Conservation (phyloP, 345 rosid species). For the Gossypium herbaceum region DNA sequence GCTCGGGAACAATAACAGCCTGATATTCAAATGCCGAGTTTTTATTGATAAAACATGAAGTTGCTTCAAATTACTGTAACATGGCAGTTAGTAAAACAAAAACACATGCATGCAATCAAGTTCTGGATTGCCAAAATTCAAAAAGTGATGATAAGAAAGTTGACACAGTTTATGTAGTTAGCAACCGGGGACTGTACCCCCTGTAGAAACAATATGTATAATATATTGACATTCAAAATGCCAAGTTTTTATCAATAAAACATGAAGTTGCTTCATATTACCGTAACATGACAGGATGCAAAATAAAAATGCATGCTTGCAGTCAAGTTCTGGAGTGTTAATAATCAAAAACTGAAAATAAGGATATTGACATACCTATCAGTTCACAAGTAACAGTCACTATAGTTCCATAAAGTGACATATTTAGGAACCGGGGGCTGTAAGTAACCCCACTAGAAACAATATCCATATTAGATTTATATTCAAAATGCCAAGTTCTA, state of each 20-base stretch:
- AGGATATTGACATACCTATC: constrained; percentile 35
- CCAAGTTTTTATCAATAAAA: neutral
- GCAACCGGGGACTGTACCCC: constrained; percentile 59
- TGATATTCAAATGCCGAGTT: neutral
- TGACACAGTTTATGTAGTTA: constrained; percentile 50
- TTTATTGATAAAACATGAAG: neutral
- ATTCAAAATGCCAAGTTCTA: neutral
- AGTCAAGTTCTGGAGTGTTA: neutral
- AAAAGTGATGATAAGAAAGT: neutral
- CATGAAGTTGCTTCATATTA: neutral
- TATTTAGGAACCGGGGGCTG: constrained; percentile 53
- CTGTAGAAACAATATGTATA: constrained; percentile 37
- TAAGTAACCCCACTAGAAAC: constrained; percentile 32
- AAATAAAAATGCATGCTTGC: neutral
- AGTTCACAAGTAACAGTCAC: constrained; percentile 60
- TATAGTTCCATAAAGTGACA: constrained; percentile 62
- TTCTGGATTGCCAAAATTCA: neutral
- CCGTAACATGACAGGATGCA: neutral
- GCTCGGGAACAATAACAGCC: no score
- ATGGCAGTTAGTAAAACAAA: neutral
- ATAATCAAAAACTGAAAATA: neutral
- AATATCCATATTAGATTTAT: neutral
- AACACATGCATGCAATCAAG: neutral
- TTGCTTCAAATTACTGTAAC: neutral
- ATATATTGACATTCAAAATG: neutral